Conservation (phyloP, 106 monocot species). For the Posidonia australis region DNA sequence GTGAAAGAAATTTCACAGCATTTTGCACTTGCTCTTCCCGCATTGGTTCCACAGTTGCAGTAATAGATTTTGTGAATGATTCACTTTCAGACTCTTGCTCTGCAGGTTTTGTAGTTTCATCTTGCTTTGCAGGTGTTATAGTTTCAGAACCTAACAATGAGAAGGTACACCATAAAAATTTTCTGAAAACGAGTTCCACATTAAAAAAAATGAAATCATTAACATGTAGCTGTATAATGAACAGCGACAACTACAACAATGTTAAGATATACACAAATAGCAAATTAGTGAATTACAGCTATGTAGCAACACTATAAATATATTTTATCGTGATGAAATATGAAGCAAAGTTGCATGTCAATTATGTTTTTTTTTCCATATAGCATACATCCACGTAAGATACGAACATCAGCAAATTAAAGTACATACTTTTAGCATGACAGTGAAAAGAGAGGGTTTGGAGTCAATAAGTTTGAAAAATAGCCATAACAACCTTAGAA, state of each 20-base stretch:
- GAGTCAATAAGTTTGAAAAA: too few relatives aligned
- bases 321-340: too few relatives aligned
- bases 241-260: background rate
- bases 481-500: too few relatives aligned
- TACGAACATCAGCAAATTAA: too few relatives aligned
- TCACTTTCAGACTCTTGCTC: constrained; percentile 28
- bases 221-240: background rate
- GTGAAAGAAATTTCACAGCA: constrained; percentile 89
- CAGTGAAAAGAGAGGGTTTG: too few relatives aligned
- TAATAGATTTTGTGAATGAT: constrained; percentile 22
- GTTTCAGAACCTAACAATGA: constrained; percentile 12
- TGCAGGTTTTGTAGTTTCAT: constrained; percentile 14
- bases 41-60: constrained; percentile 42
- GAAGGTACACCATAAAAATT: background rate
- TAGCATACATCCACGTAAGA: too few relatives aligned
- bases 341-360: too few relatives aligned
- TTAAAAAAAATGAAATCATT: constrained; percentile 1
- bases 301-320: too few relatives aligned
- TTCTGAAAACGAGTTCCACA: background rate
- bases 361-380: too few relatives aligned
- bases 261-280: background rate
- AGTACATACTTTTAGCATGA: too few relatives aligned
- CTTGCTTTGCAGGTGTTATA: constrained; percentile 14
- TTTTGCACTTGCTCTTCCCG: constrained; percentile 96
- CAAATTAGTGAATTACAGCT: too few relatives aligned